Conservation (phyloP, 352 stramenopile species). For the Phytophthora litchii region DNA sequence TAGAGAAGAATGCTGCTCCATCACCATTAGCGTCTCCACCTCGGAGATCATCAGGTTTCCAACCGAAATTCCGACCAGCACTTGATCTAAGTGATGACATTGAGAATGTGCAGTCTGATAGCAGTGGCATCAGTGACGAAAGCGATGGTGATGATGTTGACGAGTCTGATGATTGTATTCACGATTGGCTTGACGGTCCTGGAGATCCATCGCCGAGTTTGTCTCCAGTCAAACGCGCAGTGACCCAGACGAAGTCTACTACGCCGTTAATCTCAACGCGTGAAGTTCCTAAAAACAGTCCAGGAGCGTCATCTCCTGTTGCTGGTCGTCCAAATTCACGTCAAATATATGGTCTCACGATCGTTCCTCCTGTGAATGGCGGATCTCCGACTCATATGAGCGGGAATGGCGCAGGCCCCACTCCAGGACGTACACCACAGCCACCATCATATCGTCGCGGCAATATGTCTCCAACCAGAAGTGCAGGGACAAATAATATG, state of each 20-base stretch:
- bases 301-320: slow-evolving; percentile 5
- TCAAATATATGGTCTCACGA: slow-evolving; percentile 27
- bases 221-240: slow-evolving; percentile 4
- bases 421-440: slow-evolving; percentile 26
- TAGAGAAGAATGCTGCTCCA: background rate
- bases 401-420: background rate
- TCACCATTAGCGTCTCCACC: background rate
- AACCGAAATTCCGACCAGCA: slow-evolving; percentile 39
- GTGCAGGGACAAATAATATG: slow-evolving; percentile 19
- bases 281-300: slow-evolving; percentile 6
- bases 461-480: slow-evolving; percentile 52
- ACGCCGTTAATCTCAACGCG: slow-evolving; percentile 10
- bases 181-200: slow-evolving; percentile 58
- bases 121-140: slow-evolving; percentile 23
- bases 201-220: background rate
- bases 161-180: slow-evolving; percentile 45
- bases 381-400: slow-evolving; percentile 8
- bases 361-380: slow-evolving; percentile 15
- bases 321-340: slow-evolving; percentile 20
- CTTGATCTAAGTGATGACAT: slow-evolving; percentile 45
- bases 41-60: slow-evolving; percentile 19
- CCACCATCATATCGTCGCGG: slow-evolving; percentile 37
- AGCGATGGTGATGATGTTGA: slow-evolving; percentile 40
- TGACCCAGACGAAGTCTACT: slow-evolving; percentile 8
- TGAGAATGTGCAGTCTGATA: slow-evolving; percentile 31